phyloP scores from a whole-genome alignment of 164 flowering plant species.

The Vitis cinerea region DNA sequence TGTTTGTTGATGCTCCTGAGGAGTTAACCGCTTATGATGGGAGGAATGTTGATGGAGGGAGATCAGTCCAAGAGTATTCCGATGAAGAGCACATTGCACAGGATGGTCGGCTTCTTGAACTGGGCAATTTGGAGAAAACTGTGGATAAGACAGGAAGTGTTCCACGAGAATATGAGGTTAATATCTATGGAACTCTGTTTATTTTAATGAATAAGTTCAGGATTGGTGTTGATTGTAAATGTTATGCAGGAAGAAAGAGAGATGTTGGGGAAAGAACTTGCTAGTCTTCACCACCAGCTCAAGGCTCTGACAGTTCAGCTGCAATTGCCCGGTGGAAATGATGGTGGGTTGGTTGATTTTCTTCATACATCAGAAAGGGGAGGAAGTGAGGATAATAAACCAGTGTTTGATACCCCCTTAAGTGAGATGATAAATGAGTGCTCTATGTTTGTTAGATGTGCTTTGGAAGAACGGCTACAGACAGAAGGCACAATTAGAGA shows the following conservation, averaged over 20 bases:
- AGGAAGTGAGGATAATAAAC: conserved; percentile 8
- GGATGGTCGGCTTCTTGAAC: conserved; percentile 15
- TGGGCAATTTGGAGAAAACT: conserved; percentile 42
- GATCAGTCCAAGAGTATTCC: conserved; percentile 16
- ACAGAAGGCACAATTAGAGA: conserved; percentile 49
- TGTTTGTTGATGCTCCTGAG: conserved; percentile 75
- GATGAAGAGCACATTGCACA: conserved; percentile 25
- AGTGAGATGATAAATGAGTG: conserved; percentile 48
- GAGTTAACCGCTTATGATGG: conserved; percentile 23
- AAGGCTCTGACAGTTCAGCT: conserved; percentile 28
- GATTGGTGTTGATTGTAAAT: conserved; percentile 4
- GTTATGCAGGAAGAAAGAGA: conserved; percentile 69
- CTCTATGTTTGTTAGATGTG: conserved; percentile 37
- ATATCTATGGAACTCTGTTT: not conserved
- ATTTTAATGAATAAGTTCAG: not conserved
- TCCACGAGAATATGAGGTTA: conserved; percentile 42
- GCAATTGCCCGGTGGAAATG: conserved; percentile 17
- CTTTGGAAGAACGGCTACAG: conserved; percentile 35
- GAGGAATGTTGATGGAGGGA: conserved; percentile 18
- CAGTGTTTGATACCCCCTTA: conserved; percentile 25
- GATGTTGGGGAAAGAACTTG: conserved; percentile 33
- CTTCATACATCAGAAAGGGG: conserved; percentile 24
- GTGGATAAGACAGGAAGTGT: conserved; percentile 48
- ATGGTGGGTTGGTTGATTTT: conserved; percentile 18
- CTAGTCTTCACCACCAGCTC: conserved; percentile 36